Percentiles rank a stretch among this genome's conserved stretches.
These are phyloP conservation scores for Gastrolobium villosum DNA, from an alignment of 306 rosid species.

Conservation along the genomic window DNA sequence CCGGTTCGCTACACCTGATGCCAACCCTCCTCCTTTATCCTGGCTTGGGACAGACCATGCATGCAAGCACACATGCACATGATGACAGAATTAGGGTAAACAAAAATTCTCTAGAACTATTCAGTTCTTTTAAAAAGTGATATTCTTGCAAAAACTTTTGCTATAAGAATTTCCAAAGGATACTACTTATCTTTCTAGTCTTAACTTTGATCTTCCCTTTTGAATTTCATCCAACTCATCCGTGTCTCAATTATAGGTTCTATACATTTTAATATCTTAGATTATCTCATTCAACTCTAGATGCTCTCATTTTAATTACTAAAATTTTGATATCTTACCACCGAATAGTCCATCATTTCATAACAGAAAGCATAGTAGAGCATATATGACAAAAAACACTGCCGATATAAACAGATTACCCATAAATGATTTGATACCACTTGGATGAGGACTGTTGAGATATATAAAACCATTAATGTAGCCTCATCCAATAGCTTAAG, in stretches of 20 bases:
- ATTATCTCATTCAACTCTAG: background rate
- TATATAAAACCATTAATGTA: too few species aligned
- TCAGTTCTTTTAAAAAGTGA: constrained; percentile 17
- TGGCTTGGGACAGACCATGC: too few species aligned
- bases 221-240: constrained; percentile 18
- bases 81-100: constrained; percentile 4
- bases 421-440: background rate
- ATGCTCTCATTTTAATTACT: background rate
- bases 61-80: too few species aligned
- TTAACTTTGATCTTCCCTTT: constrained; percentile 1
- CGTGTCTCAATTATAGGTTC: constrained; percentile 21
- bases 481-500: too few species aligned
- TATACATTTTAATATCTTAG: background rate
- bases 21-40: too few species aligned
- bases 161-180: constrained; percentile 31
- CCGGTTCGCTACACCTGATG: too few species aligned
- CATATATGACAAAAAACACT: constrained; percentile 32
- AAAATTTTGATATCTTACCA: background rate
- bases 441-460: background rate
- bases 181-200: constrained; percentile 1
- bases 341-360: background rate
- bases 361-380: background rate
- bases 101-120: background rate
- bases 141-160: background rate
- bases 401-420: background rate